phyloP scores from a whole-genome alignment of 768 basidiomycete genomes.

The Hirschioporus abietinus region DNA sequence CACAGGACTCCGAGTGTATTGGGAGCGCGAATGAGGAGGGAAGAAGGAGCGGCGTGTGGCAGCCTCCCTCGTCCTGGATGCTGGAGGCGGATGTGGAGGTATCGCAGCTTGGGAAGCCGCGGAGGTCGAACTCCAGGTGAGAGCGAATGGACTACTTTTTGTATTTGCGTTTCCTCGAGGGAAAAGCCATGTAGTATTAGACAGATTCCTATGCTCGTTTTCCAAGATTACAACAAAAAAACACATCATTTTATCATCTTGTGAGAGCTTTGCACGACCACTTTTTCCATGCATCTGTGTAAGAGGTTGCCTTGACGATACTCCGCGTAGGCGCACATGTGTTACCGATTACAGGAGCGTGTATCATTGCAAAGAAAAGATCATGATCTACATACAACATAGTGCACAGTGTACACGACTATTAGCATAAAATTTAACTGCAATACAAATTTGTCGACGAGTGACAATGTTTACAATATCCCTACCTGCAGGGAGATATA shows the following conservation, averaged over 20 bases:
- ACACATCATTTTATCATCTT: no score
- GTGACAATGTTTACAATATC: not conserved
- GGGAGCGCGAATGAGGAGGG: not conserved
- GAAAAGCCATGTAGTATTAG: not conserved
- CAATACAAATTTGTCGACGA: not conserved
- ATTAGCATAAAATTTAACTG: not conserved
- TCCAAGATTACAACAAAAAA: no score
- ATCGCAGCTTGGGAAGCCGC: not conserved
- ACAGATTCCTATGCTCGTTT: not conserved
- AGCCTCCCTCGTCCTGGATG: not conserved
- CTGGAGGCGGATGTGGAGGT: not conserved
- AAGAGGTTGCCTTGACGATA: no score
- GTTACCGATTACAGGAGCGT: no score
- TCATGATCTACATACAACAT: not conserved
- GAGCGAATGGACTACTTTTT: not conserved
- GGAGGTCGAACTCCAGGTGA: not conserved
- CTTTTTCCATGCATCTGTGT: no score
- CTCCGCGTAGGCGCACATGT: no score
- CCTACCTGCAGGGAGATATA: not conserved
- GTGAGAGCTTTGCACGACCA: not conserved
- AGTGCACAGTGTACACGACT: not conserved
- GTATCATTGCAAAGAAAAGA: not conserved
- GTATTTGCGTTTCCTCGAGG: not conserved
- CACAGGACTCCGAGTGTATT: not conserved
- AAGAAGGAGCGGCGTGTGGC: not conserved